Percentiles rank a stretch among this genome's conserved stretches.
These are phyloP conservation scores for Strobilomyces dryophilus DNA, from an alignment of 768 basidiomycete species.

Conservation along the genomic window DNA sequence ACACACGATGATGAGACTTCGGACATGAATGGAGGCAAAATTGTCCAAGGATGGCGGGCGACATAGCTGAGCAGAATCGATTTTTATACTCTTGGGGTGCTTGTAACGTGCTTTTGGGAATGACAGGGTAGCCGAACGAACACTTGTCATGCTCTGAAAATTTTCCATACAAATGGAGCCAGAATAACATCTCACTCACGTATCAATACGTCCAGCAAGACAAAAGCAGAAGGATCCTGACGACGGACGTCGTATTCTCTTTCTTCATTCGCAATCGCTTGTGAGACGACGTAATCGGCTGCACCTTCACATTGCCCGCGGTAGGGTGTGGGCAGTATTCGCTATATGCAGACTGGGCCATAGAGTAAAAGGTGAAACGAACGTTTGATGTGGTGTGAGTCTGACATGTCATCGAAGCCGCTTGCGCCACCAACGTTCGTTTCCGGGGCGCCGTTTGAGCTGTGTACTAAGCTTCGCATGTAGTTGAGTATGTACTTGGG, in stretches of 20 bases:
- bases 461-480: no score
- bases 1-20: slow-evolving; percentile 13
- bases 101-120: background rate
- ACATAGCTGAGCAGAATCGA: background rate
- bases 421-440: background rate
- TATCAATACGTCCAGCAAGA: background rate
- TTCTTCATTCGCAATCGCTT: slow-evolving; percentile 1
- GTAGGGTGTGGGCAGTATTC: background rate
- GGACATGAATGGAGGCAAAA: slow-evolving; percentile 15
- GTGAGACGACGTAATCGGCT: slow-evolving; percentile 9
- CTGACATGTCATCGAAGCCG: background rate
- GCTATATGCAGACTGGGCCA: background rate
- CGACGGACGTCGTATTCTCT: background rate
- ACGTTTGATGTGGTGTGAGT: background rate
- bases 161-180: background rate
- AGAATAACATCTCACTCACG: background rate
- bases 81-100: slow-evolving; percentile 5
- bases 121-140: background rate
- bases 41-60: slow-evolving; percentile 1
- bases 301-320: background rate
- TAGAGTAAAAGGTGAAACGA: background rate
- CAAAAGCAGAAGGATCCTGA: slow-evolving; percentile 3
- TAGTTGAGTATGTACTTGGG: no score
- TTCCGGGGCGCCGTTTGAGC: no score
- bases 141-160: background rate